Evolutionary conservation across 371 early-diverging fungal species (phyloP).

Genomic region (Phascolomyces articulosus): DNA sequence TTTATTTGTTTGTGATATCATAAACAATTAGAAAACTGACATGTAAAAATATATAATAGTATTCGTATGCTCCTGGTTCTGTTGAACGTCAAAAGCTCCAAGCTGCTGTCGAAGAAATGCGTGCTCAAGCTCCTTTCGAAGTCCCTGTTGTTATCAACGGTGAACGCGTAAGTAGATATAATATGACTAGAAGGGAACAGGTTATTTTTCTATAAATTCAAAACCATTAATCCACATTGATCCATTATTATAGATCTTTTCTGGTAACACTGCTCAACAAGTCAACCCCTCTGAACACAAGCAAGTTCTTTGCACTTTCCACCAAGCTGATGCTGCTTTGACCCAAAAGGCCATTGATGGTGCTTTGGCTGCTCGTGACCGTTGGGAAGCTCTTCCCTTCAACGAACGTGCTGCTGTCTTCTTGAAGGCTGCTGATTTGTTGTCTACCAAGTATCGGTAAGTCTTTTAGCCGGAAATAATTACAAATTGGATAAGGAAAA

Average conservation of each 20-base stretch:
- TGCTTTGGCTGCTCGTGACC: slow-evolving; percentile 82
- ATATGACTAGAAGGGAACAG: background rate
- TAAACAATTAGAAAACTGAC: too few relatives aligned
- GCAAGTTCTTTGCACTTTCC: slow-evolving; percentile 80
- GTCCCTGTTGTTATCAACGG: slow-evolving; percentile 90
- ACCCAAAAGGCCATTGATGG: slow-evolving; percentile 89
- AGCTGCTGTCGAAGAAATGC: slow-evolving; percentile 80
- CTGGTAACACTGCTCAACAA: slow-evolving; percentile 75
- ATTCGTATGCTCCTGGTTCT: slow-evolving; percentile 81
- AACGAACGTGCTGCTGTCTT: slow-evolving; percentile 96
- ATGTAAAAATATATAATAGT: slow-evolving; percentile 34
- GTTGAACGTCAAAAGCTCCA: slow-evolving; percentile 76
- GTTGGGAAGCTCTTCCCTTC: slow-evolving; percentile 95
- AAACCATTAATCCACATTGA: too few relatives aligned
- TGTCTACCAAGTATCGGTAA: slow-evolving; percentile 87
- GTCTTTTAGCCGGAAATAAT: background rate
- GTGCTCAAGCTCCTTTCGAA: slow-evolving; percentile 70
- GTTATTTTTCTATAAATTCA: too few relatives aligned
- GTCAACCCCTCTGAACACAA: slow-evolving; percentile 86
- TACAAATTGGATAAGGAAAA: slow-evolving; percentile 4
- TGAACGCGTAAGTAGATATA: slow-evolving; percentile 59
- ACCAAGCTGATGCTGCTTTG: slow-evolving; percentile 76
- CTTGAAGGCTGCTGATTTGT: slow-evolving; percentile 96
- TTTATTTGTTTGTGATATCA: background rate
- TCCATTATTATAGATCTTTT: slow-evolving; percentile 47